A percentile compares a stretch with the other conserved stretches of the same genome.
phyloP scores from a whole-genome alignment of 257 asterid species.

The Solanum microdontum region DNA sequence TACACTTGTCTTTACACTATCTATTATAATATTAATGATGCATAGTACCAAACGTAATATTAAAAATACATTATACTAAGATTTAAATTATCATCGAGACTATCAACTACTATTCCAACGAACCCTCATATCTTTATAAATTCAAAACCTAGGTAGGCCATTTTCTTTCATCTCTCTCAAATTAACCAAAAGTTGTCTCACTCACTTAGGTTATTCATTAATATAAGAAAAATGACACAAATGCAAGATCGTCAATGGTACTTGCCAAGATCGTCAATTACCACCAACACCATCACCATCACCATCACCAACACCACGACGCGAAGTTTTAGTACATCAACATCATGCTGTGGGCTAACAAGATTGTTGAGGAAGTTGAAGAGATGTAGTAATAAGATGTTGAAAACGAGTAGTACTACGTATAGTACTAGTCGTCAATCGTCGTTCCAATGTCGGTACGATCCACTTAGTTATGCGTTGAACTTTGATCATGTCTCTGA shows the following conservation, averaged over 20 bases:
- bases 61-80: background rate
- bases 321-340: background rate
- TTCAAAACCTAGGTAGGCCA: background rate
- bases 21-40: background rate
- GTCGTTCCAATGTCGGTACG: constrained; percentile 55
- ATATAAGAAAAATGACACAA: constrained; percentile 3
- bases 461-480: constrained; percentile 61
- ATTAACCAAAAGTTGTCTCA: background rate
- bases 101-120: background rate
- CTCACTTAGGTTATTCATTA: background rate
- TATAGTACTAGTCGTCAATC: constrained; percentile 23
- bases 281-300: background rate
- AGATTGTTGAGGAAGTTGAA: constrained; percentile 44
- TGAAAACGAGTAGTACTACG: background rate
- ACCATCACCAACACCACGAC: background rate
- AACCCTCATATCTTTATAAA: background rate
- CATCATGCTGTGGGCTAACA: constrained; percentile 38
- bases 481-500: constrained; percentile 45
- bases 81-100: background rate
- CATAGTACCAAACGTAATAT: background rate
- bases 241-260: constrained; percentile 23
- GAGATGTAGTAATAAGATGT: constrained; percentile 36
- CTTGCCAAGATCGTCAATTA: constrained; percentile 15
- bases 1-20: background rate
- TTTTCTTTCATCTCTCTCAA: background rate